Evolutionary conservation across 2,329 filamentous ascomycete species (phyloP).

Genomic region (Hymenoscyphus linearis): DNA sequence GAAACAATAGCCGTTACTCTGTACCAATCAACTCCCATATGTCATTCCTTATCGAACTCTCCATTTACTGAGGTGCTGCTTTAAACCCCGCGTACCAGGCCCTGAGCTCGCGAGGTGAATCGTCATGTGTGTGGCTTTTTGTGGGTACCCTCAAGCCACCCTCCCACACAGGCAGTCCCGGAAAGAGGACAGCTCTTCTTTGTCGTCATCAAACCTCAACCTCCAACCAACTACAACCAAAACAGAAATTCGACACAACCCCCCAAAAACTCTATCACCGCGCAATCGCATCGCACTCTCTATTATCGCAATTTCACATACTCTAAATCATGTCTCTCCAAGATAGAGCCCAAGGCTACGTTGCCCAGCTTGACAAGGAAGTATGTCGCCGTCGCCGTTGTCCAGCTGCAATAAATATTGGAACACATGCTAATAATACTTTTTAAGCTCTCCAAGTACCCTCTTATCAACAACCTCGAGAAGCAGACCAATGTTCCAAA

Average conservation of each 20-base stretch:
- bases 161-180: neutral
- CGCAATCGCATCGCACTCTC: neutral
- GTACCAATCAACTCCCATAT: no score
- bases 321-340: conserved; percentile 62
- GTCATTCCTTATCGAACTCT: no score
- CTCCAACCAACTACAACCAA: neutral
- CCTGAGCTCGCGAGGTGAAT: neutral
- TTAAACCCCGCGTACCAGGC: no score
- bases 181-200: conserved; percentile 2
- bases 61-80: no score
- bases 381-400: conserved; percentile 37
- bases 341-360: conserved; percentile 70
- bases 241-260: neutral
- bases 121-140: neutral
- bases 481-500: conserved; percentile 78
- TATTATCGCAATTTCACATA: neutral
- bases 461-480: conserved; percentile 77
- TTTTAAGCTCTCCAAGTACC: conserved; percentile 75
- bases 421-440: conserved; percentile 5
- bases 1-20: no score
- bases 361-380: conserved; percentile 78
- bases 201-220: conserved; percentile 8
- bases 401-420: neutral
- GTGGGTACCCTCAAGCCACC: neutral
- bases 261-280: no score